Evolutionary conservation across 805 yeast genomes (phyloP), one percentile per base, ranked within the genome.

Genomic region (Sugiyamaella lignohabitans): DNA sequence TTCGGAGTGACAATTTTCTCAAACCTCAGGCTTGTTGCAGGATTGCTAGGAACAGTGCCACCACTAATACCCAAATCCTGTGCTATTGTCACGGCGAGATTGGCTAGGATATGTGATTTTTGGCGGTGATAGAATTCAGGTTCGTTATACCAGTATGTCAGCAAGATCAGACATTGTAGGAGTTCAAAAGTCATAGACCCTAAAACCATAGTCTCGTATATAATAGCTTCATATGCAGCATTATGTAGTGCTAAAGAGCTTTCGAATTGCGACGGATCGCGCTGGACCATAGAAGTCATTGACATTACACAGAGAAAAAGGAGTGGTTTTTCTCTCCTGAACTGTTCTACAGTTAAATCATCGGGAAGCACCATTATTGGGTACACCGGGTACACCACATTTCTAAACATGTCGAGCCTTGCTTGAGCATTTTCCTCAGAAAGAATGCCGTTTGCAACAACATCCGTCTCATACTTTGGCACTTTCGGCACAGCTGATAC

Each of bases 91-190:
- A 82, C 77, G 44, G 88, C 79, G 19, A 86, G 67, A 11, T 77
- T 69, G 46, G 79, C 77, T 52, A 86, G 72, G 44, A 87, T 68
- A 59, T 85, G 93, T 53, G 82, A 80, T 41, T 94, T 76, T 48
- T 94, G 77, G 55, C 84, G 84, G 53, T 80, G 84, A 53, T 85
- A 84, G 55, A 85, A 69, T 62, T 87, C 96, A 0, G 95, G 85
- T 3, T 86, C 76, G 53, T 84, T 85, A 60, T 87, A 87, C 95
- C 95, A 88, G 23, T 82, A 63, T 21, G 84, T 74, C 44, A 84
- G 67, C 4, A 85, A 57, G 17, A 84, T 59, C 42, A 84, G 66
- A 17, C 81, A 67, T 60, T 82, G 80, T 35, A 87, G 66, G 32
- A 86, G 63, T 60, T 86, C 89, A 16, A 80, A 64, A 4, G 80